Evolutionary conservation across 2,329 filamentous ascomycete genomes (phyloP).

Genomic region (Aspergillus fumigatiaffinis): DNA sequence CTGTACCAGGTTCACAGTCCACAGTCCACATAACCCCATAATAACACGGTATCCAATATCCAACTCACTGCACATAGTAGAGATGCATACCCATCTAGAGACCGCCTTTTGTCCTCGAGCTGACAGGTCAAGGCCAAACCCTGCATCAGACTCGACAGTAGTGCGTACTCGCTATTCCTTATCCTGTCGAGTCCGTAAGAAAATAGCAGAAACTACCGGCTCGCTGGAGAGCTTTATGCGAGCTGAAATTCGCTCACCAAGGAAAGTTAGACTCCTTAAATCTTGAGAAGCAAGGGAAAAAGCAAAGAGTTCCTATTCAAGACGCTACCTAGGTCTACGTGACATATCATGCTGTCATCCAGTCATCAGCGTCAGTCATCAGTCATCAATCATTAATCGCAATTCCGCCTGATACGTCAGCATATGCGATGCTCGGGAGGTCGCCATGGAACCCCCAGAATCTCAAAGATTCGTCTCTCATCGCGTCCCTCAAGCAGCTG

Average conservation of each 20-base stretch:
- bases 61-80: background rate
- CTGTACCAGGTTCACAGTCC: background rate
- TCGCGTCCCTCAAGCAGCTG: conserved; percentile 68
- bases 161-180: background rate
- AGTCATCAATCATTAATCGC: background rate
- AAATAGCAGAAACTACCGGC: background rate
- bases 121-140: background rate
- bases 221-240: background rate
- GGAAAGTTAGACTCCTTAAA: background rate
- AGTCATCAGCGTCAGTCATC: background rate
- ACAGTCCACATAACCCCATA: background rate
- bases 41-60: background rate
- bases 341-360: background rate
- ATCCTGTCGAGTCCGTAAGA: background rate
- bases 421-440: conserved; percentile 73
- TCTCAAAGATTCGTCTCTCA: conserved; percentile 77
- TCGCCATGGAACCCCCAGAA: conserved; percentile 79
- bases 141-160: background rate
- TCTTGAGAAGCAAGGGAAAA: background rate
- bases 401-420: conserved; percentile 36
- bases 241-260: background rate
- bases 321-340: background rate
- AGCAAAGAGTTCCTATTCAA: background rate
- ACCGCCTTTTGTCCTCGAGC: background rate
- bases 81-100: background rate